Conservation (phyloP, 164 flowering plant species). For the Magnolia officinalis region DNA sequence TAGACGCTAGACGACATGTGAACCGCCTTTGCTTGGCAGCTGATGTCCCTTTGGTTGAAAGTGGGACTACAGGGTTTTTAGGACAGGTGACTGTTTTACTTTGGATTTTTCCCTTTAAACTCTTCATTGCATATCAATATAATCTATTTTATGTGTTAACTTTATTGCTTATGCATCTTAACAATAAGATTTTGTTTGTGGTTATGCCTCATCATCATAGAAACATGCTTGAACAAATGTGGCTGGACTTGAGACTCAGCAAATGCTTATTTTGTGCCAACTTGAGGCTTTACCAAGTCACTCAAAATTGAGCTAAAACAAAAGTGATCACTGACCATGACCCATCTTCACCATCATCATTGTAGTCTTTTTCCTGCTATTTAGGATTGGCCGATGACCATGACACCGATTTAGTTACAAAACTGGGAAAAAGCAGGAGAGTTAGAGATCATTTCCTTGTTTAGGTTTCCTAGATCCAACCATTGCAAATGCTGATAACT, state of each 20-base stretch:
- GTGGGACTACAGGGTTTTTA: constrained; percentile 97
- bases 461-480: too few relatives aligned
- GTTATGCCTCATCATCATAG: neutral
- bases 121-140: neutral
- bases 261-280: neutral
- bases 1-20: constrained; percentile 96
- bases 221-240: neutral
- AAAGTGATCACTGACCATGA: too few relatives aligned
- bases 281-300: neutral
- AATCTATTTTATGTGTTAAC: neutral
- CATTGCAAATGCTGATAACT: too few relatives aligned
- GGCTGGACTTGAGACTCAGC: neutral
- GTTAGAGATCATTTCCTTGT: neutral
- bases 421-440: neutral
- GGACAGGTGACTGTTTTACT: constrained; percentile 65
- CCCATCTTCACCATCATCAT: too few relatives aligned
- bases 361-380: too few relatives aligned
- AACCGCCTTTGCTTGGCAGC: constrained; percentile 97
- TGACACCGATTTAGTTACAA: neutral
- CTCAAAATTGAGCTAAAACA: too few relatives aligned
- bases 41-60: constrained; percentile 89
- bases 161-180: neutral
- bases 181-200: neutral
- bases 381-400: too few relatives aligned
- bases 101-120: neutral